Evolutionary conservation across 2,329 filamentous ascomycete species (phyloP), one percentile per base, ranked within the genome.

Genomic region (Delphinella strobiligena): DNA sequence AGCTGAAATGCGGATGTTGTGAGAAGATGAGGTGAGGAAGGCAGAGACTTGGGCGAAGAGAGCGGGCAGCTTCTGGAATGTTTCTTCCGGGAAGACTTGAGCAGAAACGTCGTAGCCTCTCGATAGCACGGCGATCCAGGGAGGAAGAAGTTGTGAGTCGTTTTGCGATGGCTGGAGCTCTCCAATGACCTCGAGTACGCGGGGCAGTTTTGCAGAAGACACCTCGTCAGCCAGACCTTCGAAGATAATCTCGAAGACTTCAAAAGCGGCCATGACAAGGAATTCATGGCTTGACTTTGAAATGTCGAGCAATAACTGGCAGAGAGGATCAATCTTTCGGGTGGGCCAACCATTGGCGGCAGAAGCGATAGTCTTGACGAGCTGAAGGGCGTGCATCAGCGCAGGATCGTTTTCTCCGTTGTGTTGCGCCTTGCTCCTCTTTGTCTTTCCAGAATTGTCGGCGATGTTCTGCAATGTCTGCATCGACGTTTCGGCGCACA

Each of bases 201-300:
- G 76, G 2, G 88, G 87, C 10, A 98, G 71, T 63, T 96, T 98
- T 1, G 85, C 75, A 2, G 87, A 93, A 0, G 88, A 84, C 36
- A 88, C 72, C 49, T 93, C 86, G 49, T 88, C 82, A 12, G 79
- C 75, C 81, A 98, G 88, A 5, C 87, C 82, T 51, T 82, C 81
- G 49, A 98, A 96, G 33, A 96, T 93, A 59, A 93, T 82, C 60
- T 98, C 91, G 53, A 98, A 98, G 3, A 96, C 89, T 49, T 95
- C 89, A 52, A 98, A 95, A 0, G 88, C 83, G 9, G 85, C 82
- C 80, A 96, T 93, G 22, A 88, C 93, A 68, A 98, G 80, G 59
- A 89, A 93, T 58, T 96, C 88, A 58, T 93, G 95, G 59, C 78
- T 91, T 7, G 83, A 88, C 54, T 80, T 80, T 19, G 89, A 89